These are phyloP conservation scores for Coniochaeta sp. DNA, from an alignment of 2,329 filamentous ascomycete genomes.

Conservation along the genomic window DNA sequence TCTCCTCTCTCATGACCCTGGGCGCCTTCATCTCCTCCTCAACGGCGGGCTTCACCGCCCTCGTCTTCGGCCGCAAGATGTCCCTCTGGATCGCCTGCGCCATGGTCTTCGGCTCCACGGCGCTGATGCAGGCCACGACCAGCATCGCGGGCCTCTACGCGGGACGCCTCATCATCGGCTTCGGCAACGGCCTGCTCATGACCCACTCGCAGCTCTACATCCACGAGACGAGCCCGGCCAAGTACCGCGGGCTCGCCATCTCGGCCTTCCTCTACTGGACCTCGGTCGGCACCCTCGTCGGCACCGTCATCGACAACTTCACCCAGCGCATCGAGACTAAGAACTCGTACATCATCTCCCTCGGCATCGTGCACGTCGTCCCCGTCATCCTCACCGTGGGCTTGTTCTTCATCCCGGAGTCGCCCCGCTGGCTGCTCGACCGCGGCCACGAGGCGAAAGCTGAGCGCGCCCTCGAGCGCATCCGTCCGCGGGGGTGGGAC, in stretches of 20 bases:
- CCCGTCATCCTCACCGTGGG: conserved; percentile 26
- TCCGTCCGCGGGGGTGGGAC: conserved; percentile 23
- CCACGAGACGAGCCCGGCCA: conserved; percentile 23
- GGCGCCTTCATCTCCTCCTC: conserved; percentile 37
- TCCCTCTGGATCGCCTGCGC: conserved; percentile 39
- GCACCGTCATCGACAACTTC: conserved; percentile 44
- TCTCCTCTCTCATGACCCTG: conserved; percentile 40
- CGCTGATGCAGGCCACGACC: conserved; percentile 52
- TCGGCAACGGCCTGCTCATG: conserved; percentile 52
- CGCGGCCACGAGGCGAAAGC: conserved; percentile 24
- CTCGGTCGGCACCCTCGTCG: conserved; percentile 29
- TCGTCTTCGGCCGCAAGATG: conserved; percentile 23
- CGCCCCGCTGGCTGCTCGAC: conserved; percentile 31
- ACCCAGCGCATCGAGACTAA: conserved; percentile 26
- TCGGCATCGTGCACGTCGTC: conserved; percentile 32
- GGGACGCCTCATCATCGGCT: conserved; percentile 45
- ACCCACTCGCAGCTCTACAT: conserved; percentile 35
- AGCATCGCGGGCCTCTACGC: conserved; percentile 46
- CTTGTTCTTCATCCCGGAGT: conserved; percentile 32
- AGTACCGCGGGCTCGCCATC: conserved; percentile 27
- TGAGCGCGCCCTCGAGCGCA: conserved; percentile 25
- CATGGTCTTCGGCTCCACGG: conserved; percentile 41
- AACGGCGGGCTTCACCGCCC: conserved; percentile 30
- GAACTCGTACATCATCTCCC: conserved; percentile 31
- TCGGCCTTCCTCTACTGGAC: conserved; percentile 23